A percentile compares a stretch with the other conserved stretches of the same genome.
phyloP scores from a whole-genome alignment of 1,284 basidiomycete genomes.

The Pseudozyma pruni region DNA sequence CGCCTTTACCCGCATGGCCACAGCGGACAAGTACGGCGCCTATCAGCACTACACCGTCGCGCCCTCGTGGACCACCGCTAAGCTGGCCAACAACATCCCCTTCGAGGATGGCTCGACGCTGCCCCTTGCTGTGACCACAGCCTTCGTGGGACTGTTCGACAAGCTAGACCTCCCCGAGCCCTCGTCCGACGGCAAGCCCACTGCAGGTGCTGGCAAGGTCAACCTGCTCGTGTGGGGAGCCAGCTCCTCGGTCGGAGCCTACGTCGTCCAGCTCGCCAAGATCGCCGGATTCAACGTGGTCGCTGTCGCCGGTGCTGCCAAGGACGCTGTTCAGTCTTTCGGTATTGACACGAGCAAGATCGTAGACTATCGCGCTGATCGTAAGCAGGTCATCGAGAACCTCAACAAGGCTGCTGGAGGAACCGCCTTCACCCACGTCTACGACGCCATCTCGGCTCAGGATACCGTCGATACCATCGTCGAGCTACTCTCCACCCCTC shows the following conservation, averaged over 20 bases:
- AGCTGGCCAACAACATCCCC: slow-evolving; percentile 41
- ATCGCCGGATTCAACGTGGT: slow-evolving; percentile 62
- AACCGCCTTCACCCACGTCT: slow-evolving; percentile 43
- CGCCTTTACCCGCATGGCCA: slow-evolving; percentile 62
- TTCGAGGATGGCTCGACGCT: slow-evolving; percentile 68
- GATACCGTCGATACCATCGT: slow-evolving; percentile 44
- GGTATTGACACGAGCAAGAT: slow-evolving; percentile 14
- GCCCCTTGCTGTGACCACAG: slow-evolving; percentile 67
- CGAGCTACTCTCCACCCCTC: slow-evolving; percentile 35
- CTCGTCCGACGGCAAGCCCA: slow-evolving; percentile 9
- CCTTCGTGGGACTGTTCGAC: slow-evolving; percentile 66
- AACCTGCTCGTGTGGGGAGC: slow-evolving; percentile 67
- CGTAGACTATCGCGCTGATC: slow-evolving; percentile 48
- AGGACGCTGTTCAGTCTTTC: slow-evolving; percentile 12
- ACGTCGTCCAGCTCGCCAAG: slow-evolving; percentile 67
- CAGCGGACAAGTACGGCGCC: slow-evolving; percentile 59
- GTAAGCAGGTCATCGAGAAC: slow-evolving; percentile 32
- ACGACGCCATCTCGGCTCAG: slow-evolving; percentile 54
- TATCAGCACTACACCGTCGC: slow-evolving; percentile 59
- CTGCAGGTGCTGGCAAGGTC: slow-evolving; percentile 18
- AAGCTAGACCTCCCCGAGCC: slow-evolving; percentile 51
- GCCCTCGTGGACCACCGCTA: slow-evolving; percentile 55
- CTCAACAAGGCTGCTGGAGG: slow-evolving; percentile 37
- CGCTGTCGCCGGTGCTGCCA: slow-evolving; percentile 55
- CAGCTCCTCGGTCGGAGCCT: slow-evolving; percentile 65